phyloP scores from a whole-genome alignment of 306 rosid species.

The Cicer bijugum region DNA sequence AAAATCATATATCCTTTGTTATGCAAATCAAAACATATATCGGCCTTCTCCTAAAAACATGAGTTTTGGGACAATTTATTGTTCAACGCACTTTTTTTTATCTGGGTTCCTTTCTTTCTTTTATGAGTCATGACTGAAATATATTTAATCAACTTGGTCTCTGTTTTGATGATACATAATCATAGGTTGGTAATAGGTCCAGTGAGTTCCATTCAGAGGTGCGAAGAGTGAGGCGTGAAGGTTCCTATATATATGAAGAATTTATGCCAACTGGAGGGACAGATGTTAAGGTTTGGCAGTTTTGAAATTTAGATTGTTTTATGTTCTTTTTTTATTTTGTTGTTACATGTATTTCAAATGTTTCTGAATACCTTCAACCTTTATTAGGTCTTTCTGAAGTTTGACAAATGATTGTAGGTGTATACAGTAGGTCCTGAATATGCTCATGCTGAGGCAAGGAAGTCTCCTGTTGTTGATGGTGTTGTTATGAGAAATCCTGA shows the following conservation, averaged over 20 bases:
- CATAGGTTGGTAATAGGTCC: slow-evolving; percentile 95
- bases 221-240: slow-evolving; percentile 97
- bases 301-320: slow-evolving; percentile 44
- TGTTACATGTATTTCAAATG: slow-evolving; percentile 3
- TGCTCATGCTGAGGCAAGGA: slow-evolving; percentile 99
- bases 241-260: slow-evolving; percentile 95
- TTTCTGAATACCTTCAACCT: slow-evolving; percentile 32
- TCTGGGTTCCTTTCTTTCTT: slow-evolving; percentile 31
- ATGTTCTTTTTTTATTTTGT: slow-evolving; percentile 4
- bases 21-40: slow-evolving; percentile 30
- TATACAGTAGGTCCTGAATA: slow-evolving; percentile 98
- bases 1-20: slow-evolving; percentile 25
- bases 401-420: slow-evolving; percentile 64
- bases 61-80: slow-evolving; percentile 39
- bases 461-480: slow-evolving; percentile 99
- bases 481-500: slow-evolving; percentile 99
- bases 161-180: slow-evolving; percentile 41
- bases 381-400: slow-evolving; percentile 36
- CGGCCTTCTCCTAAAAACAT: slow-evolving; percentile 33
- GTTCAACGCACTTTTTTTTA: slow-evolving; percentile 31
- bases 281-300: slow-evolving; percentile 85
- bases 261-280: slow-evolving; percentile 99
- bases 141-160: slow-evolving; percentile 35
- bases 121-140: slow-evolving; percentile 23
- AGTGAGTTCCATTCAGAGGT: slow-evolving; percentile 97